Percentiles rank a stretch among this genome's conserved stretches.
Evolutionary conservation across 2,329 filamentous ascomycete genomes (phyloP).

Genomic region (Cladosporium sp.): DNA sequence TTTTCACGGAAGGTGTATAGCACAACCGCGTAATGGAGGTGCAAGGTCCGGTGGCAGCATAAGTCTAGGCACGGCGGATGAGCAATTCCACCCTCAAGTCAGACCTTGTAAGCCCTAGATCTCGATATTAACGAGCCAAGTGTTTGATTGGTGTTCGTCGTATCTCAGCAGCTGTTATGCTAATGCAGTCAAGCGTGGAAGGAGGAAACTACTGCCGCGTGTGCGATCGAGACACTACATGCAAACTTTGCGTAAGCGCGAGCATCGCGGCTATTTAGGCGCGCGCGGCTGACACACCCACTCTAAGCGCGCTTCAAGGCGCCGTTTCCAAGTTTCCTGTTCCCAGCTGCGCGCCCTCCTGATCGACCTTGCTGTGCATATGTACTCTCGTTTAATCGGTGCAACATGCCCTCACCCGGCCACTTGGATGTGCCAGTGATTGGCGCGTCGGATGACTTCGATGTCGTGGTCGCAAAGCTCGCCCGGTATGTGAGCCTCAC

Average conservation of each 20-base stretch:
- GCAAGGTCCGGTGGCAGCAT: background rate
- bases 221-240: background rate
- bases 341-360: constrained; percentile 2
- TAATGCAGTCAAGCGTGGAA: background rate
- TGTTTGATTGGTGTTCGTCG: background rate
- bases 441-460: constrained; percentile 6
- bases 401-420: background rate
- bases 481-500: background rate
- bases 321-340: background rate
- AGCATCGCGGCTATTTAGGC: background rate
- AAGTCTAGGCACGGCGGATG: background rate
- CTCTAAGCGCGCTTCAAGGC: background rate
- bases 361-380: constrained; percentile 4
- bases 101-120: background rate
- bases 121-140: background rate
- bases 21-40: background rate
- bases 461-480: constrained; percentile 7
- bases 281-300: too few species aligned
- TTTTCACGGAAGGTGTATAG: background rate
- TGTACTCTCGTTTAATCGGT: background rate
- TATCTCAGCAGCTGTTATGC: background rate
- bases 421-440: constrained; percentile 1
- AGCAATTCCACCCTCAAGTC: background rate
- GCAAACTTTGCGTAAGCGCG: background rate
- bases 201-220: background rate